phyloP scores from a whole-genome alignment of 2,329 filamentous ascomycete genomes.

The Cladosporium oxysporum region DNA sequence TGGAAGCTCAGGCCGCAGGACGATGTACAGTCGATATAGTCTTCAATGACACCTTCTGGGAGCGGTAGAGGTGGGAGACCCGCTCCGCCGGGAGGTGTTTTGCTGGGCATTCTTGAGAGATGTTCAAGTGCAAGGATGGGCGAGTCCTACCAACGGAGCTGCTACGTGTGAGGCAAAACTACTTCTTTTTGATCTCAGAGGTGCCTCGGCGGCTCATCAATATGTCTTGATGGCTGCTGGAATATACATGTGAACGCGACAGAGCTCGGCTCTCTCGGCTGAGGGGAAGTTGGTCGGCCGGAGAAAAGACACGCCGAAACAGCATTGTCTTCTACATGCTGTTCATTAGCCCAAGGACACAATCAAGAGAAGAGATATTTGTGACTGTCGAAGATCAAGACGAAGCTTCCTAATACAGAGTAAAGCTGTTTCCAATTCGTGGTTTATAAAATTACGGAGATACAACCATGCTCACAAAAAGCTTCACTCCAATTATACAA shows the following conservation, averaged over 20 bases:
- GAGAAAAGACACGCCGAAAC: not conserved
- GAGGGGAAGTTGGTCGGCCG: not conserved
- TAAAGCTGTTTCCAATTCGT: not conserved
- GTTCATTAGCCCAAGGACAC: not conserved
- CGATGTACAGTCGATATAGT: slow-evolving; percentile 57
- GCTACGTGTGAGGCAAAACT: not conserved
- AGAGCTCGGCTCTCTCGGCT: slow-evolving; percentile 5
- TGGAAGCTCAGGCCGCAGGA: slow-evolving; percentile 62
- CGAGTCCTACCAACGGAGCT: not conserved
- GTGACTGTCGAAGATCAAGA: not conserved
- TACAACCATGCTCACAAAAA: not conserved
- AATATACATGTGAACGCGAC: not conserved
- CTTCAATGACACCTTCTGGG: slow-evolving; percentile 56
- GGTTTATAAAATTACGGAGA: not conserved
- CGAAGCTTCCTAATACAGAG: accelerated
- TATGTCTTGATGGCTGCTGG: not conserved
- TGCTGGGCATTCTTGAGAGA: not conserved
- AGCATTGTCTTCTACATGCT: not conserved
- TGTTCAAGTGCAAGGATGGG: not conserved
- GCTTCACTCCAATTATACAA: not conserved
- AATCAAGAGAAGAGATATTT: not conserved
- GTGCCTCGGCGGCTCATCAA: not conserved
- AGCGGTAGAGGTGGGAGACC: slow-evolving; percentile 50
- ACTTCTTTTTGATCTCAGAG: not conserved
- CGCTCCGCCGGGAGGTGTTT: slow-evolving; percentile 2